Evolutionary conservation across 179 eudicot species (phyloP).

Genomic region (Monotropa hypopitys): DNA sequence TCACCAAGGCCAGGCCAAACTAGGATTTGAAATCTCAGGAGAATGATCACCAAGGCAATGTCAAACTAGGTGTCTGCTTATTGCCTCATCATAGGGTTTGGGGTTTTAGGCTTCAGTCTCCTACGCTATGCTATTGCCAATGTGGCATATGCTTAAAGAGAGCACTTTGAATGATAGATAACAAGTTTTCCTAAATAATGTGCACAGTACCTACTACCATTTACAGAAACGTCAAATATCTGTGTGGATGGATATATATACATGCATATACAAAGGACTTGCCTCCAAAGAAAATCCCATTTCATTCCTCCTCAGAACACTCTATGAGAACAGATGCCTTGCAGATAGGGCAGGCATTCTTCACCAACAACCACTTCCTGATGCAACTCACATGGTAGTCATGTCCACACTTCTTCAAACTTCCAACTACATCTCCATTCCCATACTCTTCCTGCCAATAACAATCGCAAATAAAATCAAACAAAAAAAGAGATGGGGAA

Average conservation of each 20-base stretch:
- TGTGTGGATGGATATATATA: not conserved
- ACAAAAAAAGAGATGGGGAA: not conserved
- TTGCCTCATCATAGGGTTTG: no score
- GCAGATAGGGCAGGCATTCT: constrained; percentile 31
- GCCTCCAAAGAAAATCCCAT: not conserved
- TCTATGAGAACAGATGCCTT: constrained; percentile 18
- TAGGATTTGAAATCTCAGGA: not conserved
- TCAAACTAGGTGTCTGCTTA: no score
- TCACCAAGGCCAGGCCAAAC: not conserved
- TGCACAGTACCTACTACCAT: not conserved
- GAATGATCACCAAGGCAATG: not conserved
- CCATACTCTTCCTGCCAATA: constrained; percentile 23
- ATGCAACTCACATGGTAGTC: constrained; percentile 25
- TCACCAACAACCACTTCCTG: constrained; percentile 24
- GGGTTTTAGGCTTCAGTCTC: no score
- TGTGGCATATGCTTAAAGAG: not conserved
- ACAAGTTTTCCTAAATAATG: not conserved
- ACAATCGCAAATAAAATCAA: constrained; percentile 1
- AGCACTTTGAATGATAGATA: not conserved
- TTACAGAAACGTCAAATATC: not conserved
- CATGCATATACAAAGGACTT: not conserved
- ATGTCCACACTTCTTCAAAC: constrained; percentile 22
- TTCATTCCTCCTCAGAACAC: not conserved
- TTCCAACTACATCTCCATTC: constrained; percentile 19
- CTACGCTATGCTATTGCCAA: not conserved